A percentile compares a stretch with the other conserved stretches of the same genome.
These are phyloP conservation scores for Elaeis oleifera DNA, from an alignment of 202 grass and related monocot genomes.

Conservation along the genomic window DNA sequence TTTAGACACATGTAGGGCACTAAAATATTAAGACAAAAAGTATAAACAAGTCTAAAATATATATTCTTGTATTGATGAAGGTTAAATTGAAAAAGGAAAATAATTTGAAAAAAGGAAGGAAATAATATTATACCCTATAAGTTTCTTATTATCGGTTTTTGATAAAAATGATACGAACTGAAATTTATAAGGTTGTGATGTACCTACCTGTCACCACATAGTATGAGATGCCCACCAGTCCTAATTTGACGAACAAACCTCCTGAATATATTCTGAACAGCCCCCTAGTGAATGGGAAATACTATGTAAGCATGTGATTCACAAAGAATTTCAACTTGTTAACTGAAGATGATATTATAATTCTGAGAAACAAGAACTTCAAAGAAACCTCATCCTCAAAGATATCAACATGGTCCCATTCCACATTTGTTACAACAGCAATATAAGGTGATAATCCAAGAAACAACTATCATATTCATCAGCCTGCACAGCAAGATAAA, in stretches of 20 bases:
- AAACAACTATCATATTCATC: slow-evolving; percentile 20
- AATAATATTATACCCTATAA: no score
- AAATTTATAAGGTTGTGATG: neutral
- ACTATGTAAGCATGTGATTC: neutral
- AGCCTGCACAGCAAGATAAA: neutral
- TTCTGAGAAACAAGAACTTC: neutral
- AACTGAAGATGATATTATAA: neutral
- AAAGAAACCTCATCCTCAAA: slow-evolving; percentile 13
- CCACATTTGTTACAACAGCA: slow-evolving; percentile 20
- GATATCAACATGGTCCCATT: slow-evolving; percentile 21
- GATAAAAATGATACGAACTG: neutral
- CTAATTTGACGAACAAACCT: slow-evolving; percentile 8
- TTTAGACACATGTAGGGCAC: no score
- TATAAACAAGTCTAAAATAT: no score
- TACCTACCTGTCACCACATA: slow-evolving; percentile 12
- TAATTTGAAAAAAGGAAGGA: no score
- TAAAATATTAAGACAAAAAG: no score
- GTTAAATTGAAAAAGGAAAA: no score
- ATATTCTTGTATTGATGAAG: no score
- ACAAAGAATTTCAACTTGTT: no score
- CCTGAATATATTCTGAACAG: slow-evolving; percentile 10
- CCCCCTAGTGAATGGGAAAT: slow-evolving; percentile 1
- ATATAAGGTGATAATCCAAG: slow-evolving; percentile 17
- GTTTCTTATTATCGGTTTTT: no score
- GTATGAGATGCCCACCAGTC: slow-evolving; percentile 10